Base-by-base conservation (phyloP, 306 rosid species). In the Erythrophleum fordii region DNA sequence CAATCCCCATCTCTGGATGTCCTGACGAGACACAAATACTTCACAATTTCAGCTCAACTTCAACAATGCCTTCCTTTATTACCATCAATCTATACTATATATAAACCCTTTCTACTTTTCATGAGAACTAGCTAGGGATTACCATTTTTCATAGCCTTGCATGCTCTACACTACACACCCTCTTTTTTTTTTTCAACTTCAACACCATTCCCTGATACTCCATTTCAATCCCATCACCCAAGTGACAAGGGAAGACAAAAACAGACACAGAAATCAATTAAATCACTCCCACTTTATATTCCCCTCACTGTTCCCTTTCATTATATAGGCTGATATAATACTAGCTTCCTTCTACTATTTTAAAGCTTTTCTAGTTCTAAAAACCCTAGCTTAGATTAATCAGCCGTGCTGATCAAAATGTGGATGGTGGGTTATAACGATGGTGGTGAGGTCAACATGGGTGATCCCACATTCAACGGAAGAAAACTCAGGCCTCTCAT, bases 341-440 rank as follows among this genome's bases (percentile, higher is more conserved):
- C 51, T 34, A 22, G 35, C 62, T 85, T 52, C 79, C 7, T 41
- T 64, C 76, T 20, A 10, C 64, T 41, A 6, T 61, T 34, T 60
- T 23, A 49, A 70, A 70, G 16, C 83, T 34, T 70, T 78, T 31
- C 64, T 34, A 48, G 46, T 18, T 7, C 28, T 11, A 51, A 56
- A 76, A 80, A 73, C 83, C 88, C 79, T 87, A 79, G 51, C 77
- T 59, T 69, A 69, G 29, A 46, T 45, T 76, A 11, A 42, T 55
- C 71, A 51, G 29, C 35, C 72, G 14, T 28, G 28, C 22, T 7
- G 13, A 34, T 25, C 72, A 76, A 68, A 46, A 93, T 93, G 99
- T 91, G 98, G 97, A 95, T 91, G 90, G 87, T 91, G 77, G 97
- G 94, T 35, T 90, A 90, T 75, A 86, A 91, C 59, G 94, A 90